Conservation (phyloP, 1,139 yeast genomes). For the Pneumocystis jirovecii region DNA sequence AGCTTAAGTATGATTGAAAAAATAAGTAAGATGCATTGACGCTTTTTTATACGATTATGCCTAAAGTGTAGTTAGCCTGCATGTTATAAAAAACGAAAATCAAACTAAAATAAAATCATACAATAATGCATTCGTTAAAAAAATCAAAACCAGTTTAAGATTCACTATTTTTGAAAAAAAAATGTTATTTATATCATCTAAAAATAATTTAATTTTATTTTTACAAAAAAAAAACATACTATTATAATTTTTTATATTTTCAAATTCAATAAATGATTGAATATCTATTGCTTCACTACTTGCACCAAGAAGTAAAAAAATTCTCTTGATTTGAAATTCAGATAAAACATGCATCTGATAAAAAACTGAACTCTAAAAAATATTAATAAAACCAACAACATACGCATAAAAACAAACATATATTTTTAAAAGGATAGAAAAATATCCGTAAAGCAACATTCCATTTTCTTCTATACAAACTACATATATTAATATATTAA, state of each 20-base stretch:
- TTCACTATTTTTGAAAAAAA: neutral
- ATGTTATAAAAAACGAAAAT: neutral
- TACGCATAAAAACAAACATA: neutral
- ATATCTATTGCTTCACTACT: neutral
- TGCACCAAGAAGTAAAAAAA: neutral
- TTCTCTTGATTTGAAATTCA: neutral
- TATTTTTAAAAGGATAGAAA: neutral
- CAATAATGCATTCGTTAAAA: neutral
- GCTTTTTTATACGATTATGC: neutral
- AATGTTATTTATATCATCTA: neutral
- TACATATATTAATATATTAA: neutral
- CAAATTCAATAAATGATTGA: neutral
- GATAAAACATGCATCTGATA: neutral
- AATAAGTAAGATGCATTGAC: neutral
- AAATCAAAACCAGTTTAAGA: neutral
- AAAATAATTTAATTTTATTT: neutral
- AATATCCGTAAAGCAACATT: neutral
- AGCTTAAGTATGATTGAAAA: neutral
- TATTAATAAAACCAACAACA: neutral
- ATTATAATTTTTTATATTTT: neutral
- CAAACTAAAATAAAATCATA: neutral
- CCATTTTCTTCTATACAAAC: neutral
- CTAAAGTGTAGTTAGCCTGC: neutral
- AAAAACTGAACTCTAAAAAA: neutral
- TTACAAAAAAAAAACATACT: neutral